Percentiles rank a stretch among this genome's conserved stretches.
phyloP scores from a whole-genome alignment of 2,329 filamentous ascomycete species.

The Aspergillus awamori region DNA sequence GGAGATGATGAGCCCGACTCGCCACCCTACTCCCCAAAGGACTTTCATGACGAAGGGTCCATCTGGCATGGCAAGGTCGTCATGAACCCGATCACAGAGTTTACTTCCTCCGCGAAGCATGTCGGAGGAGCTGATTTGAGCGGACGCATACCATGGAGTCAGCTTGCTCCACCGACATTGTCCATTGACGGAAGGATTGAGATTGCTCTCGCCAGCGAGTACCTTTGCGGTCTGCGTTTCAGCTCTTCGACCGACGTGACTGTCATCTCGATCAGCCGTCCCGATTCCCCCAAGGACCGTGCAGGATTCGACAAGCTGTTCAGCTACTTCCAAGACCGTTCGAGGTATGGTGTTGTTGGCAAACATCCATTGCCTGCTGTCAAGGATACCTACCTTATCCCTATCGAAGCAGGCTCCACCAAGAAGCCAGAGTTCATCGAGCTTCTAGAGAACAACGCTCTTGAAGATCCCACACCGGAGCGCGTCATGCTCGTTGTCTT shows the following conservation, averaged over 20 bases:
- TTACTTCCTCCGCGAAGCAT: constrained; percentile 76
- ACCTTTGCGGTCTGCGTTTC: constrained; percentile 83
- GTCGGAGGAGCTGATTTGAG: constrained; percentile 81
- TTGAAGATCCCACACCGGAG: constrained; percentile 72
- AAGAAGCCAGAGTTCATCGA: constrained; percentile 82
- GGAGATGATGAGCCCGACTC: constrained; percentile 80
- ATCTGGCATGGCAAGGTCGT: constrained; percentile 76
- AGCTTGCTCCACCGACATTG: constrained; percentile 69
- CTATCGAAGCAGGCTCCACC: constrained; percentile 70
- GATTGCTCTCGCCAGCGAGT: constrained; percentile 81
- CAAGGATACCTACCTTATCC: constrained; percentile 88
- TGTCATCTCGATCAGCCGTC: constrained; percentile 70
- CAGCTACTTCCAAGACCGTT: constrained; percentile 80
- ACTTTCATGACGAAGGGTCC: constrained; percentile 69
- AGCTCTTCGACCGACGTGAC: constrained; percentile 81
- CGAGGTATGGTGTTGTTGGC: constrained; percentile 83
- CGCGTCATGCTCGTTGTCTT: constrained; percentile 82
- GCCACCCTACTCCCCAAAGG: constrained; percentile 79
- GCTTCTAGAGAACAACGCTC: constrained; percentile 80
- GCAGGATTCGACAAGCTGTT: constrained; percentile 75
- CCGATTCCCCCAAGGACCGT: constrained; percentile 60
- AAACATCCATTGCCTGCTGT: constrained; percentile 75
- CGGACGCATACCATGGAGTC: constrained; percentile 68
- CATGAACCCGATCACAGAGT: constrained; percentile 77
- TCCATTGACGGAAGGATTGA: constrained; percentile 72